Percentiles rank a stretch among this genome's conserved stretches.
Conservation (phyloP, 192 early-diverging fungal genomes). For the Coemansia sp. region DNA sequence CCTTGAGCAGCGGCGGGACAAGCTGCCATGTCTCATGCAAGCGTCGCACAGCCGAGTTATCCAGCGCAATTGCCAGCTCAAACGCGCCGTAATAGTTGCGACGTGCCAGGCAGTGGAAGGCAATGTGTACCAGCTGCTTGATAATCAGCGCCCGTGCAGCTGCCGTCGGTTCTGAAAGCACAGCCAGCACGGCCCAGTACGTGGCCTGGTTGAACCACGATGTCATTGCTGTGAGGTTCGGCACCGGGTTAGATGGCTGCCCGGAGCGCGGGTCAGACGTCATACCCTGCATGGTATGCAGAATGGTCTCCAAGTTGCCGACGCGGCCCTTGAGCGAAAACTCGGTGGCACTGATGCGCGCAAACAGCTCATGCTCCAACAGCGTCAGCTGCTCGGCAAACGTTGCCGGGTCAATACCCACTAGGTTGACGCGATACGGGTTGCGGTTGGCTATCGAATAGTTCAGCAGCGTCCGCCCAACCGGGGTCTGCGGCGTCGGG, state of each 20-base stretch:
- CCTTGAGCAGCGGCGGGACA: slow-evolving; percentile 42
- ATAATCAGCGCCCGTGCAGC: slow-evolving; percentile 44
- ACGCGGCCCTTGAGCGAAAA: slow-evolving; percentile 55
- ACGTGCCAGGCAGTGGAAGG: slow-evolving; percentile 52
- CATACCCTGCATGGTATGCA: slow-evolving; percentile 48
- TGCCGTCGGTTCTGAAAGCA: slow-evolving; percentile 42
- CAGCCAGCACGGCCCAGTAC: slow-evolving; percentile 49
- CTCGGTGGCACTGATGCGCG: slow-evolving; percentile 61
- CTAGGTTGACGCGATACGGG: slow-evolving; percentile 44
- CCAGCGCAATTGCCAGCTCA: slow-evolving; percentile 52
- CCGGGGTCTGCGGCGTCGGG: slow-evolving; percentile 49
- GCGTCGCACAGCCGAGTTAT: slow-evolving; percentile 51
- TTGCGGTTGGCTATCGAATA: slow-evolving; percentile 50
- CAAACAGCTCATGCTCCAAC: slow-evolving; percentile 69
- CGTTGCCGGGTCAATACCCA: slow-evolving; percentile 55
- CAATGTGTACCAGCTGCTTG: slow-evolving; percentile 49
- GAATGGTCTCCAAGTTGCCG: slow-evolving; percentile 43
- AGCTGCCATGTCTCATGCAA: slow-evolving; percentile 49
- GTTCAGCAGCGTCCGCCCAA: slow-evolving; percentile 41
- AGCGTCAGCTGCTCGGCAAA: slow-evolving; percentile 72
- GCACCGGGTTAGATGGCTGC: slow-evolving; percentile 32
- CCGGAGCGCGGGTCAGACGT: slow-evolving; percentile 20
- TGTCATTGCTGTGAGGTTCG: slow-evolving; percentile 45
- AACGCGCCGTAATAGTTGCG: slow-evolving; percentile 54
- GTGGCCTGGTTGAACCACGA: slow-evolving; percentile 56